phyloP scores from a whole-genome alignment of 768 basidiomycete genomes.

The Cystofilobasidium capitatum region DNA sequence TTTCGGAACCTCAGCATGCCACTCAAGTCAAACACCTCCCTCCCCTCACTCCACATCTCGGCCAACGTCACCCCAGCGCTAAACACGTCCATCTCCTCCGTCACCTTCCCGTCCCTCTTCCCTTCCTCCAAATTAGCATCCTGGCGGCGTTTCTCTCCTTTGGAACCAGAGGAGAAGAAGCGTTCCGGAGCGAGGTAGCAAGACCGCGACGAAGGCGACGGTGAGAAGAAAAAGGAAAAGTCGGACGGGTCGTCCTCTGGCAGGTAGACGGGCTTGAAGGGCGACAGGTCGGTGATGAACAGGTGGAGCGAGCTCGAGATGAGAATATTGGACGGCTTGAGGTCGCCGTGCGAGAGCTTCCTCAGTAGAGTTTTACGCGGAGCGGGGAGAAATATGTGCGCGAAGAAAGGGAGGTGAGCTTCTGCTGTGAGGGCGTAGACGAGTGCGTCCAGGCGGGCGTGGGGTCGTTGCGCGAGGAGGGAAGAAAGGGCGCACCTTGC shows the following conservation, averaged over 20 bases:
- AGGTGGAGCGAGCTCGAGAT: slow-evolving; percentile 95
- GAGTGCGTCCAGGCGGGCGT: not conserved
- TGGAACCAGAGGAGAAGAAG: slow-evolving; percentile 72
- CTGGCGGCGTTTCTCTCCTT: slow-evolving; percentile 41
- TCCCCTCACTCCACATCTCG: slow-evolving; percentile 90
- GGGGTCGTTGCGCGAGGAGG: not conserved
- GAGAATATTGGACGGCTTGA: slow-evolving; percentile 93
- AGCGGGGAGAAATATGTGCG: too few species aligned
- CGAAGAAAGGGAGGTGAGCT: not conserved
- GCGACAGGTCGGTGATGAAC: slow-evolving; percentile 88
- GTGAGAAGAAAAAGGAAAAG: slow-evolving; percentile 90
- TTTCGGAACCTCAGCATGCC: slow-evolving; percentile 90
- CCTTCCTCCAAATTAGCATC: slow-evolving; percentile 37
- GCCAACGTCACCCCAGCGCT: slow-evolving; percentile 89
- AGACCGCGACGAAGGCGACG: slow-evolving; percentile 71
- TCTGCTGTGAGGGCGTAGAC: not conserved
- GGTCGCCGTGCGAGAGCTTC: slow-evolving; percentile 87
- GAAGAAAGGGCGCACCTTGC: slow-evolving; percentile 45
- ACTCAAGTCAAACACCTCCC: slow-evolving; percentile 82
- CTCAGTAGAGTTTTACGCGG: not conserved
- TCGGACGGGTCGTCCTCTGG: slow-evolving; percentile 94
- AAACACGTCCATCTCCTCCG: slow-evolving; percentile 96
- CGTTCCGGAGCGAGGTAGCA: slow-evolving; percentile 96
- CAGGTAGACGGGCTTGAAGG: slow-evolving; percentile 88
- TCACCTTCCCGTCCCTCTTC: slow-evolving; percentile 68